Conservation (phyloP, 2,329 filamentous ascomycete genomes). For the Colletotrichum sp. region DNA sequence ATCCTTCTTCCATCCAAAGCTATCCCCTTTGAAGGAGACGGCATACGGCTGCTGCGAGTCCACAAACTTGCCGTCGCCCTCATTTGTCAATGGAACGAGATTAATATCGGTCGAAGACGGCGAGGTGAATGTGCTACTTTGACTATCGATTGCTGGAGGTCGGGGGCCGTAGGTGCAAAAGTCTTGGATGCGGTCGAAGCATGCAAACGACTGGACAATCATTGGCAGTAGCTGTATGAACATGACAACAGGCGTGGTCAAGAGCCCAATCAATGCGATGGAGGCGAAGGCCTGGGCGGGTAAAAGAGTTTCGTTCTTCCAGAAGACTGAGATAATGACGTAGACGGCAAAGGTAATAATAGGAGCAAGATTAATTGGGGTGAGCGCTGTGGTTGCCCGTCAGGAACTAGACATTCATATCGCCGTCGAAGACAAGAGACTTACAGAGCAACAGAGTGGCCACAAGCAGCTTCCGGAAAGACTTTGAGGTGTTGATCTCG, state of each 20-base stretch:
- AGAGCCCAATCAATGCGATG: conserved; percentile 23
- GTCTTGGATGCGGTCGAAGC: conserved; percentile 28
- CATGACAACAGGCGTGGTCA: conserved; percentile 23
- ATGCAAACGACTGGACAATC: conserved; percentile 18
- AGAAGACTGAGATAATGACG: conserved; percentile 26
- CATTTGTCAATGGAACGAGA: not conserved
- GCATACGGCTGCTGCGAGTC: not conserved
- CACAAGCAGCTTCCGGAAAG: conserved; percentile 28
- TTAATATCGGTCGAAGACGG: not conserved
- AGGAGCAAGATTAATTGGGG: conserved; percentile 25
- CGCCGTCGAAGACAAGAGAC: not conserved
- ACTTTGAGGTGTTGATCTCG: conserved; percentile 32
- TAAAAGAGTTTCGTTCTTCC: conserved; percentile 26
- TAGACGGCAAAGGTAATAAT: conserved; percentile 29
- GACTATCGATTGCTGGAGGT: not conserved
- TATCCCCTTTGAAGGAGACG: not conserved
- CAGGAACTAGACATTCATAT: too few relatives aligned
- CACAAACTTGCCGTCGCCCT: not conserved
- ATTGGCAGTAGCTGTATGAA: conserved; percentile 27
- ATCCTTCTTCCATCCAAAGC: not conserved
- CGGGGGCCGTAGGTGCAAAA: conserved; percentile 15
- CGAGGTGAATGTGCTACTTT: not conserved
- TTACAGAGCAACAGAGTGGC: conserved; percentile 25
- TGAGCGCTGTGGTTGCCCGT: conserved; percentile 13
- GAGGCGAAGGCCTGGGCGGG: conserved; percentile 25